Conservation (phyloP, 2,329 filamentous ascomycete species). For the Exophiala phaeomuriformis region DNA sequence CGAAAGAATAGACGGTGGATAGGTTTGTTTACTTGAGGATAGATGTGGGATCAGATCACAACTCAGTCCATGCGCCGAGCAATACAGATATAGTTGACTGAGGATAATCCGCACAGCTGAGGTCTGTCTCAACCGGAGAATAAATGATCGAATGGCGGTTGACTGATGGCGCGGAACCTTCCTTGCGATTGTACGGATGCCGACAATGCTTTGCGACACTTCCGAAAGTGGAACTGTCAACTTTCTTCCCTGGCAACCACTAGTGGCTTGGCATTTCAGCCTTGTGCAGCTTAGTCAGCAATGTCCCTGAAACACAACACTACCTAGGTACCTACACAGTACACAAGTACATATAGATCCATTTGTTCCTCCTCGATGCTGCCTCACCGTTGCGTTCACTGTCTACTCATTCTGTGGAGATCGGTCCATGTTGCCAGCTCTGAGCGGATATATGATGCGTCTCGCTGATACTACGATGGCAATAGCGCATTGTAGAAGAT, state of each 20-base stretch:
- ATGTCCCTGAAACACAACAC: not conserved
- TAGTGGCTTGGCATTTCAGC: constrained; percentile 1
- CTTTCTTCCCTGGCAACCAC: constrained; percentile 2
- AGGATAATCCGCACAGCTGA: not conserved
- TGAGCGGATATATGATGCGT: too few species aligned
- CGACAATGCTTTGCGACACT: not conserved
- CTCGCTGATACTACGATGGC: too few species aligned
- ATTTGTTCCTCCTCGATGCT: too few species aligned
- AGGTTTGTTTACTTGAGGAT: constrained; percentile 16
- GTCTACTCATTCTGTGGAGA: too few species aligned
- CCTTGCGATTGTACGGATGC: not conserved
- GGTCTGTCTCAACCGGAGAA: constrained; percentile 8
- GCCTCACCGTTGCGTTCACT: too few species aligned
- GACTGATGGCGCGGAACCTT: not conserved
- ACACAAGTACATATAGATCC: too few species aligned
- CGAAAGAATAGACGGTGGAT: not conserved
- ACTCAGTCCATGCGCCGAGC: constrained; percentile 13
- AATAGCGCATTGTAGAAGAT: too few species aligned
- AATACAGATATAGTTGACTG: constrained; percentile 2
- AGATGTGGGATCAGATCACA: constrained; percentile 13
- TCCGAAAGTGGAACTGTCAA: constrained; percentile 9
- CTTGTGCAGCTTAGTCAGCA: not conserved
- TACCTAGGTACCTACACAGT: not conserved
- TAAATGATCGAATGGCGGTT: constrained; percentile 4
- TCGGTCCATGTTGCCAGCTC: too few species aligned